Evolutionary conservation across 2,329 filamentous ascomycete genomes (phyloP).

Genomic region (Parascedosporium putredinis): DNA sequence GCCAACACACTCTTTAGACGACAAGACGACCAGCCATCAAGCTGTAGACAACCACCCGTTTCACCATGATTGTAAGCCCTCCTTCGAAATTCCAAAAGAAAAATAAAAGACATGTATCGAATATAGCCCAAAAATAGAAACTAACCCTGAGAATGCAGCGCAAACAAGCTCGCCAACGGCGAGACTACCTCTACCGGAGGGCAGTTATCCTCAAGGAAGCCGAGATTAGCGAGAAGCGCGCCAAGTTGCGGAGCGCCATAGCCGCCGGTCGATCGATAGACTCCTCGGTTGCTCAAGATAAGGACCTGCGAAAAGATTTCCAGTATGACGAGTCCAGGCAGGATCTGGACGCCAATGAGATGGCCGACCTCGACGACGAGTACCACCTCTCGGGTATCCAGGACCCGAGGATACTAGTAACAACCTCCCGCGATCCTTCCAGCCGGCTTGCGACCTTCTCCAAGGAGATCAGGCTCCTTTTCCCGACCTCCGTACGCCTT

Average conservation of each 20-base stretch:
- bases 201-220: conserved; percentile 82
- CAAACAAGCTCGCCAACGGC: conserved; percentile 30
- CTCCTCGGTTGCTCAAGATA: conserved; percentile 75
- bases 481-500: conserved; percentile 76
- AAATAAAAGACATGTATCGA: too few species aligned
- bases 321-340: conserved; percentile 81
- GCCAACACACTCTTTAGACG: too few species aligned
- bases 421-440: conserved; percentile 81
- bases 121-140: too few species aligned
- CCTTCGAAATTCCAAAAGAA: too few species aligned
- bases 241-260: conserved; percentile 74
- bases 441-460: conserved; percentile 79
- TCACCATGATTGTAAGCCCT: conserved; percentile 19
- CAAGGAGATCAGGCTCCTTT: conserved; percentile 76
- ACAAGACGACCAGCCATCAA: too few species aligned
- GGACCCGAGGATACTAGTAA: conserved; percentile 80
- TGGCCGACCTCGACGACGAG: conserved; percentile 74
- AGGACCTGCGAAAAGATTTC: conserved; percentile 72
- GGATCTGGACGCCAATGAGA: conserved; percentile 56
- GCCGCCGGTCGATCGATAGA: conserved; percentile 83
- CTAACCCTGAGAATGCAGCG: conserved; percentile 20
- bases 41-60: too few species aligned
- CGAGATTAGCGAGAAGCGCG: conserved; percentile 83
- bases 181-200: conserved; percentile 69
- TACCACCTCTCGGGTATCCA: conserved; percentile 88